Evolutionary conservation across 768 basidiomycete species (phyloP), one percentile per base, ranked within the genome.

Genomic region (Calvatia gigantea): DNA sequence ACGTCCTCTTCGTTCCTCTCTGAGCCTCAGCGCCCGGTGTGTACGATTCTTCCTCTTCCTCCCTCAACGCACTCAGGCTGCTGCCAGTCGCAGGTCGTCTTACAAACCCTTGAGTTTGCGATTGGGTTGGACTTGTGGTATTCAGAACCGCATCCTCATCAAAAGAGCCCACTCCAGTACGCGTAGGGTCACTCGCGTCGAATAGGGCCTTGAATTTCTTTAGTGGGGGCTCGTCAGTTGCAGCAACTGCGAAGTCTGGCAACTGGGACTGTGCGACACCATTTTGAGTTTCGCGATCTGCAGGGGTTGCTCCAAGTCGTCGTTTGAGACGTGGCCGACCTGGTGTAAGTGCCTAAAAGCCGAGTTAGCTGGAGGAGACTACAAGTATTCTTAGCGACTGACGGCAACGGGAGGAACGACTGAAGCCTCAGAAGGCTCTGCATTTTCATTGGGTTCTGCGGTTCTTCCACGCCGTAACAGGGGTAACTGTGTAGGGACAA

Each of bases 201-300:
- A 87, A 89, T 9, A 89, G 72, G 0, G 83, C 81, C 61, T 82
- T 85, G 72, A 84, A 87, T 66, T 82, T 87, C 64, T 89, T 89
- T 25, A 81, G 66, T 2, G 84, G 80, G 0, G 84, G 87, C 58
- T 84, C 68, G 15, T 66, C 64, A 7, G 69, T 54, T 1, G 53
- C 60, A 3, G 63, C 55, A 4, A 64, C 48, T 15, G 59, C 58
- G 25, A 62, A 39, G 11, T 45, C 54, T 19, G 58, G 21, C 19
- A 65, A 12, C 66, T 58, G 17, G 60, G 57, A 39, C 60, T 54
- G 52, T 41, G 53, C 49, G 11, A 53, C 35, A 2, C 54, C 35
- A 2, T 35, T 29, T 0, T 32, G 7, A 1, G 50, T 15, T 51
- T 37, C 49, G 28, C 39, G n/a, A 2, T 46, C 54, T 14, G 50